Base-by-base conservation (phyloP, 352 stramenopile species). In the Pythium insidiosum region DNA sequence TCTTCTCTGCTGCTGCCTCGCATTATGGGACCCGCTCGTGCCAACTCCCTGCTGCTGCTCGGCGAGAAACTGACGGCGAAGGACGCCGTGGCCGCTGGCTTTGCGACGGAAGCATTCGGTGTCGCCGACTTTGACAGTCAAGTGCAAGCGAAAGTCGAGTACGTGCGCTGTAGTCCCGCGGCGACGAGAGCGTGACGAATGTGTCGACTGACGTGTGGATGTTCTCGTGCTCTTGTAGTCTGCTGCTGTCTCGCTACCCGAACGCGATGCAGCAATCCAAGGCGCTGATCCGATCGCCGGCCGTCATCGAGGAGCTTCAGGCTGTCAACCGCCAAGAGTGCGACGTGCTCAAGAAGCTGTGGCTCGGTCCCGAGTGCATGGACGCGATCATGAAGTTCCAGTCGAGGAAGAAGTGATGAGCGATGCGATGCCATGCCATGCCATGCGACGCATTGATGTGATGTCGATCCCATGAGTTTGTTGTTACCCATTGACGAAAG, bases 31-130 rank as follows among this genome's bases (percentile, higher is more conserved):
- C 58, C 66, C 5, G 68, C 78, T n/a, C 77, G 76, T 10, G 74
- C 87, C 10, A 97, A 96, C 39, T 84, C 92, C 25, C 66, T 96
- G 59, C 64, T 97, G 19, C 43, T 96, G 31, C 63, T 96, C 15
- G 85, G 83, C 11, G 76, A 94, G 41, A 93, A 94, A 42, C 56
- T 96, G 28, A 80, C 52, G 15, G 84, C 79, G 9, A 58, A 70
- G 28, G 66, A 82, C 19, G 73, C 69, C 1, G 43, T 82, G 9
- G 48, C 58, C 12, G 38, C 53, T 6, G 72, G 74, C 2, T 49
- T 90, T 1, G 72, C 64, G 9, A 85, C 72, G 16, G 66, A 47
- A n/a, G 49, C 63, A 23, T 84, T 86, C 23, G 51, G 65, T 16
- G 63, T 71, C n/a, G 61, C 47, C 9, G 72, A 87, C n/a, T 87